Conservation (phyloP, 2,329 filamentous ascomycete species). For the Ceratocystis alfenasii region DNA sequence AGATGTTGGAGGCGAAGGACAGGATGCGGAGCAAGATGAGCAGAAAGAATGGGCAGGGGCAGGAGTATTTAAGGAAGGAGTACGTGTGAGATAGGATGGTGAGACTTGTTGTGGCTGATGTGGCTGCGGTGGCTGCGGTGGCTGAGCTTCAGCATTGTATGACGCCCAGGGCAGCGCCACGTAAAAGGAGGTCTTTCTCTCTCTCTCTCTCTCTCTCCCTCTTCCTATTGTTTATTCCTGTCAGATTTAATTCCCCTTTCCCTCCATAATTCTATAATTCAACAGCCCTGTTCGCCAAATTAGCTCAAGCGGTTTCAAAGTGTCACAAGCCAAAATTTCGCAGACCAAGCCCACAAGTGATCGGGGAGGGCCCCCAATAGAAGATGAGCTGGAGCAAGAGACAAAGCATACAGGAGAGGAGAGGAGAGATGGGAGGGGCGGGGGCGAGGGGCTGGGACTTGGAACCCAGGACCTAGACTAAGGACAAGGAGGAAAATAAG, state of each 20-base stretch:
- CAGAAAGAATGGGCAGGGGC: slow-evolving; percentile 26
- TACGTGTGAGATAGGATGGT: not conserved
- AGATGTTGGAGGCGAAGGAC: slow-evolving; percentile 23
- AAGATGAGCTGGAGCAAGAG: too few relatives aligned
- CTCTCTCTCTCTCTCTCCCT: not conserved
- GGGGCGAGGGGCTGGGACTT: not conserved
- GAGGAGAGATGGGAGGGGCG: too few relatives aligned
- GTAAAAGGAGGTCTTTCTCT: too few relatives aligned
- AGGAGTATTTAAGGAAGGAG: slow-evolving; percentile 1
- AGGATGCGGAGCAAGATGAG: slow-evolving; percentile 27
- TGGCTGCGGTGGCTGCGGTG: too few relatives aligned
- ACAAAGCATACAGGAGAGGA: too few relatives aligned
- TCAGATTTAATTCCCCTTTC: too few relatives aligned
- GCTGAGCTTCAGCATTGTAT: too few relatives aligned
- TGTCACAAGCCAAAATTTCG: not conserved
- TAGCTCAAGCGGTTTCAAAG: not conserved
- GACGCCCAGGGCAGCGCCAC: too few relatives aligned
- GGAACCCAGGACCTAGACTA: not conserved
- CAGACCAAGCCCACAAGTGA: not conserved
- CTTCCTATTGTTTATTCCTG: not conserved
- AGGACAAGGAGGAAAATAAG: not conserved
- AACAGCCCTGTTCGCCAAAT: not conserved
- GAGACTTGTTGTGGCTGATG: not conserved
- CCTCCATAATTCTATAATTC: not conserved
- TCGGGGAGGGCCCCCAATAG: too few relatives aligned